phyloP scores from a whole-genome alignment of 257 asterid genomes.

The Solanum medicagineum region DNA sequence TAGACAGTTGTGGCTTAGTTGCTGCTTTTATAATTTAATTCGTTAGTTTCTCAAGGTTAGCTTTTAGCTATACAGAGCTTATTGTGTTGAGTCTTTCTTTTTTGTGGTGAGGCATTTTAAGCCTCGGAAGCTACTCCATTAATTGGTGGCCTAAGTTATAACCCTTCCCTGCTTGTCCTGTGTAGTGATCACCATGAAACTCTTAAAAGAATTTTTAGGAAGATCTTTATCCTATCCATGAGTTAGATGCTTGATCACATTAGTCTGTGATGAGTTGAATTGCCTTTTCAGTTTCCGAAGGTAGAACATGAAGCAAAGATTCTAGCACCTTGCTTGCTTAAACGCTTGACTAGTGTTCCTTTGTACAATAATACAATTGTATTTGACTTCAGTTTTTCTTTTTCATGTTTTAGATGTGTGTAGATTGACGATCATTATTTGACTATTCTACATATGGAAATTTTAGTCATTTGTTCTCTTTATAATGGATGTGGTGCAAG shows the following conservation, averaged over 20 bases:
- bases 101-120: neutral
- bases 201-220: neutral
- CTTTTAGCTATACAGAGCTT: neutral
- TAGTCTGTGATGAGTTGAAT: neutral
- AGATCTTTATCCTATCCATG: neutral
- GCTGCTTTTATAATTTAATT: neutral
- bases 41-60: neutral
- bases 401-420: neutral
- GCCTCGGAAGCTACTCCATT: neutral
- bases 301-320: neutral
- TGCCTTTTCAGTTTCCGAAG: neutral
- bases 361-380: neutral
- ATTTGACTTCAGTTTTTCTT: neutral
- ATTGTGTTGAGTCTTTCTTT: neutral
- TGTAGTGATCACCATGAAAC: neutral
- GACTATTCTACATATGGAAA: neutral
- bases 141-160: neutral
- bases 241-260: neutral
- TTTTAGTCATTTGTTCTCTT: neutral
- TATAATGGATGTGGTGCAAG: neutral
- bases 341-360: neutral
- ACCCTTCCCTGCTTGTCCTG: neutral
- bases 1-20: neutral
- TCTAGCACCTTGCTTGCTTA: neutral
- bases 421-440: neutral